Evolutionary conservation across 495 filamentous ascomycete species (phyloP).

Genomic region (Xylaria acuta): DNA sequence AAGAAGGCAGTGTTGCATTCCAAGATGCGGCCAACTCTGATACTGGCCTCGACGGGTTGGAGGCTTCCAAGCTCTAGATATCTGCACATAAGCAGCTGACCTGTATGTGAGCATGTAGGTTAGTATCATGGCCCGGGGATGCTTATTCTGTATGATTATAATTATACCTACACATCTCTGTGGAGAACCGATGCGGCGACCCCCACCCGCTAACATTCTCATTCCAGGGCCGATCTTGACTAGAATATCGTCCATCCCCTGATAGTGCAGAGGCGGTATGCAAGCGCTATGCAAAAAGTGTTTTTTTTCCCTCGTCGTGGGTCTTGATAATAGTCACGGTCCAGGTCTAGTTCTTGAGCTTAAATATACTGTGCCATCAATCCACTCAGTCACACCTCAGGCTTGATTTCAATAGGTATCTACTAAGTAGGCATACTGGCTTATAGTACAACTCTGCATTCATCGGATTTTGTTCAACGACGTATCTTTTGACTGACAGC

Average conservation of each 20-base stretch:
- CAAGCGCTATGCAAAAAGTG: background rate
- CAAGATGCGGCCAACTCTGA: background rate
- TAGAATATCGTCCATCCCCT: background rate
- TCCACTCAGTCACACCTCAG: background rate
- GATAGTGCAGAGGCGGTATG: background rate
- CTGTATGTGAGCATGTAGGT: no score
- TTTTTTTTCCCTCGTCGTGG: background rate
- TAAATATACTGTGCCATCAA: background rate
- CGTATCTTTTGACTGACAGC: background rate
- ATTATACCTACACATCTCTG: background rate
- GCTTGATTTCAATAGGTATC: background rate
- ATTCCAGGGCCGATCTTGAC: slow-evolving; percentile 4
- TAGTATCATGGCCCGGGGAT: no score
- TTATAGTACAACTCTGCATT: background rate
- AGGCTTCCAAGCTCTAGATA: no score
- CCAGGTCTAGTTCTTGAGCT: background rate
- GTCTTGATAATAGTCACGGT: background rate
- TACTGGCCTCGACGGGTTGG: no score
- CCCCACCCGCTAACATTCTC: background rate
- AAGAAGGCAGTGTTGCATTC: background rate
- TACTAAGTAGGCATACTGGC: no score
- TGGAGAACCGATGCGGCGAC: background rate
- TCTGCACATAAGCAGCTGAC: no score
- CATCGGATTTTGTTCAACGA: background rate
- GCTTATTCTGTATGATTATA: no score